Percentiles rank a stretch among this genome's conserved stretches.
phyloP scores from a whole-genome alignment of 768 basidiomycete genomes.

The Galerina marginata region DNA sequence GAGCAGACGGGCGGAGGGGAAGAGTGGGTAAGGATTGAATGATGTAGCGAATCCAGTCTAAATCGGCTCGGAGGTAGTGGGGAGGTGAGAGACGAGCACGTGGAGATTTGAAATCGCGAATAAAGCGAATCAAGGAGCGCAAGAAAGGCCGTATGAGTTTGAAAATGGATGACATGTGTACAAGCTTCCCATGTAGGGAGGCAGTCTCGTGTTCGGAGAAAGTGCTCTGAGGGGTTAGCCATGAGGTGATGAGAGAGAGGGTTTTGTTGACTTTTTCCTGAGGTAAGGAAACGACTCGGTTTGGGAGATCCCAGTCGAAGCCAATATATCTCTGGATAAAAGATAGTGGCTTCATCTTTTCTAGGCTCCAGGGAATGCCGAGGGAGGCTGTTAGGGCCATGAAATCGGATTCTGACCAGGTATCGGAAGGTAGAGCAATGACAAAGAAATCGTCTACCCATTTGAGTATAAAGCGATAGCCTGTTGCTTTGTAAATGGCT shows the following conservation, averaged over 20 bases:
- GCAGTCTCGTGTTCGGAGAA: conserved; percentile 25
- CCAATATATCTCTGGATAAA: conserved; percentile 7
- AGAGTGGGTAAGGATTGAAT: conserved; percentile 15
- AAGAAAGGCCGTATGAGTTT: no score
- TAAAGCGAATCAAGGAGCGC: conserved; percentile 31
- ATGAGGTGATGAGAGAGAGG: background rate
- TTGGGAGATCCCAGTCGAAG: conserved; percentile 8
- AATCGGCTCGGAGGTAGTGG: conserved; percentile 22
- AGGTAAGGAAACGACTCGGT: conserved; percentile 24
- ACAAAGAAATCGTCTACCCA: conserved; percentile 38
- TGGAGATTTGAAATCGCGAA: conserved; percentile 21
- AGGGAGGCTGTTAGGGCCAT: conserved; percentile 4
- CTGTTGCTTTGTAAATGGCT: conserved; percentile 26
- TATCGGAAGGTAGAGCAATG: conserved; percentile 12
- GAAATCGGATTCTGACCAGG: conserved; percentile 25
- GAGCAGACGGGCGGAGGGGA: conserved; percentile 12
- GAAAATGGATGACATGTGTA: no score
- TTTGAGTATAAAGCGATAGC: conserved; percentile 8
- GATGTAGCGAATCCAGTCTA: conserved; percentile 35
- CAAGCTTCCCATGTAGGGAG: conserved; percentile 36
- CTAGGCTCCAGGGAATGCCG: conserved; percentile 20
- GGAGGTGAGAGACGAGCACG: conserved; percentile 8
- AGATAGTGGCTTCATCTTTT: conserved; percentile 7
- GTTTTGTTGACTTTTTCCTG: conserved; percentile 19
- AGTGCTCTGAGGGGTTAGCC: conserved; percentile 22